Conservation (phyloP, 139 green algal genomes). For the Chlamydomonas sphaeroides region DNA sequence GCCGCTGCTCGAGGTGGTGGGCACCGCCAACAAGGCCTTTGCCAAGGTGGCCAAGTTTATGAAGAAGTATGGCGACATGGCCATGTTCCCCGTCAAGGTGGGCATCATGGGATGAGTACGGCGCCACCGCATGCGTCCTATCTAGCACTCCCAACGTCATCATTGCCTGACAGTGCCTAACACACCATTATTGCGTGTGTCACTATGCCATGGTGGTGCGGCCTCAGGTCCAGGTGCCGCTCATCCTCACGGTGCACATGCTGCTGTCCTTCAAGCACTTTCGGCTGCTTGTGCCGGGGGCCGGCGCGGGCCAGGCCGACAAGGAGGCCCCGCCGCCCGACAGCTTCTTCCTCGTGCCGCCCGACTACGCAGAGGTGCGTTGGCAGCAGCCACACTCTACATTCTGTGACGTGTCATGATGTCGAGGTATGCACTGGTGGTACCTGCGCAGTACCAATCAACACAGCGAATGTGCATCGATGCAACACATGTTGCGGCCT, state of each 20-base stretch:
- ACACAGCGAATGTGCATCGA: no score
- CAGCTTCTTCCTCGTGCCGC: slow-evolving; percentile 27
- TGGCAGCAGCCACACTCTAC: no score
- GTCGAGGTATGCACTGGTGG: no score
- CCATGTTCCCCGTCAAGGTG: slow-evolving; percentile 81
- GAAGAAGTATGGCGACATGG: slow-evolving; percentile 73
- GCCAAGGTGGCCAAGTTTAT: slow-evolving; percentile 75
- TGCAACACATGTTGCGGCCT: no score
- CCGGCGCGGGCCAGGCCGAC: no score
- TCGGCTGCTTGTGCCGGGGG: not conserved
- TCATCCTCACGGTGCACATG: slow-evolving; percentile 81
- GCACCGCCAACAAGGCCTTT: slow-evolving; percentile 85
- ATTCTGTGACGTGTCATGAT: no score
- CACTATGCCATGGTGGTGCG: no score
- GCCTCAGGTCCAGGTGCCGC: slow-evolving; percentile 66
- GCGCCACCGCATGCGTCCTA: no score
- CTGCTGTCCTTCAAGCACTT: slow-evolving; percentile 71
- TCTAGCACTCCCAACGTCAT: no score
- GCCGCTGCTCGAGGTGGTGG: slow-evolving; percentile 84
- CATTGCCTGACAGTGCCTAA: not conserved
- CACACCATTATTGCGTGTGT: no score
- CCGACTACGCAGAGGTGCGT: slow-evolving; percentile 26
- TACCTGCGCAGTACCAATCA: no score
- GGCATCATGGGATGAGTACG: no score
- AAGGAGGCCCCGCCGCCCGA: not conserved